A percentile compares a stretch with the other conserved stretches of the same genome.
phyloP scores from a whole-genome alignment of 129 eudicot species.

The Flaveria linearis region DNA sequence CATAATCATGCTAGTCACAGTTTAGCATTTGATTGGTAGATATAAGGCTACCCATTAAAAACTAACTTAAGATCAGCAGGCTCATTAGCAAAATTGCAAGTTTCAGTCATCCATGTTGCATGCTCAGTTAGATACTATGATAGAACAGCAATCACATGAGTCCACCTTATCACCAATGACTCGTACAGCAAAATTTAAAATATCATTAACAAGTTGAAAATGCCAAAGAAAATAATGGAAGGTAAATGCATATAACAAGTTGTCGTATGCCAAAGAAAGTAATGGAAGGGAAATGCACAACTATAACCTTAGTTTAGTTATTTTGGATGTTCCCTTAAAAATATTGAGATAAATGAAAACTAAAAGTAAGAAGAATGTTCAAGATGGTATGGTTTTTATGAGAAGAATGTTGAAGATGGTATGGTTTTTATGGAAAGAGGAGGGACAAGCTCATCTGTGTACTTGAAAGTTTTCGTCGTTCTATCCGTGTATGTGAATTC shows the following conservation, averaged over 20 bases:
- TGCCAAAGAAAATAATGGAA: constrained; percentile 14
- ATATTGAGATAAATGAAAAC: neutral
- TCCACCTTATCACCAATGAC: neutral
- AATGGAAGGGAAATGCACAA: constrained; percentile 17
- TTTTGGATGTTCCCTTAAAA: neutral
- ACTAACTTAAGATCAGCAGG: neutral
- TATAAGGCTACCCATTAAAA: neutral
- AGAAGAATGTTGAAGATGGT: constrained; percentile 19
- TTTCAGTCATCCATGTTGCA: constrained; percentile 23
- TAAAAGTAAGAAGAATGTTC: constrained; percentile 12
- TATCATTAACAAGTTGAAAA: neutral
- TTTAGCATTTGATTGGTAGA: constrained; percentile 15
- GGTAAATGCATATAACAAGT: neutral
- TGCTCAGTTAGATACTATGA: neutral
- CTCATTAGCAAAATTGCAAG: constrained; percentile 8
- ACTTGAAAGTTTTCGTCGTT: no score
- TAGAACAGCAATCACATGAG: neutral
- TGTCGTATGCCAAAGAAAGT: constrained; percentile 7
- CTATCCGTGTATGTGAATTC: no score
- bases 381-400: no score
- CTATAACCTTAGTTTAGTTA: constrained; percentile 4
- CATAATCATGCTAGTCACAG: constrained; percentile 7
- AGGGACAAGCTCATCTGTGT: neutral
- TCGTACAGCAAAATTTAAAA: neutral
- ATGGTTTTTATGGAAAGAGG: neutral